Percentiles rank a stretch among this genome's conserved stretches.
phyloP scores from a whole-genome alignment of 192 early-diverging fungal genomes.

The Coemansia sp. region DNA sequence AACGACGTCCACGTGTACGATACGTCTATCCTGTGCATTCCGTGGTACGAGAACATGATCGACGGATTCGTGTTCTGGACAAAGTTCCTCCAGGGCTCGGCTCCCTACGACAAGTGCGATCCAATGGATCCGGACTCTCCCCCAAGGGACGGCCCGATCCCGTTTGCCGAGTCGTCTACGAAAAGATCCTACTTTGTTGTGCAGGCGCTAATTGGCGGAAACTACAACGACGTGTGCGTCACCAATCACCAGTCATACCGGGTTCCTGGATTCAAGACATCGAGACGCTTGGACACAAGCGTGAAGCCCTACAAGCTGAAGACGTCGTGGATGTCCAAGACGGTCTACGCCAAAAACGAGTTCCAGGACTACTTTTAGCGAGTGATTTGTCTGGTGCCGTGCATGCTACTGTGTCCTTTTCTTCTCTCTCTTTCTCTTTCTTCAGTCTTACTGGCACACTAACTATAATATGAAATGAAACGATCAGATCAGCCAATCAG shows the following conservation, averaged over 20 bases:
- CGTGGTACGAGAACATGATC: slow-evolving; percentile 5
- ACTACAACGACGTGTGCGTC: neutral
- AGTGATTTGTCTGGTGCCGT: neutral
- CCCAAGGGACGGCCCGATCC: neutral
- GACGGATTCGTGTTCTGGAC: neutral
- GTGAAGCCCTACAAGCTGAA: neutral
- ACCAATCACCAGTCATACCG: slow-evolving; percentile 3
- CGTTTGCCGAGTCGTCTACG: neutral
- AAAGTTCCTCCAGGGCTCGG: neutral
- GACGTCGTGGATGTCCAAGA: neutral
- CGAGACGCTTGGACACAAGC: neutral
- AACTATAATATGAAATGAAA: no score
- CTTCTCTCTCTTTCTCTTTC: no score
- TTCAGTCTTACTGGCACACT: no score
- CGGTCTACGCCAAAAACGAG: neutral
- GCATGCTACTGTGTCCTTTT: no score
- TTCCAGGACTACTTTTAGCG: slow-evolving; percentile 6
- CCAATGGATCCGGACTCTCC: slow-evolving; percentile 2
- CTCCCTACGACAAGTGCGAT: slow-evolving; percentile 3
- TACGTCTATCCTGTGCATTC: neutral
- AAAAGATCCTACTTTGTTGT: neutral
- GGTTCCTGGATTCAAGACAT: neutral
- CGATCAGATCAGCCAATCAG: neutral
- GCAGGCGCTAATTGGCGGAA: neutral
- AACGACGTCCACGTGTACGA: slow-evolving; percentile 1